Conservation (phyloP, 495 filamentous ascomycete genomes). For the Penicillium diatomitis region DNA sequence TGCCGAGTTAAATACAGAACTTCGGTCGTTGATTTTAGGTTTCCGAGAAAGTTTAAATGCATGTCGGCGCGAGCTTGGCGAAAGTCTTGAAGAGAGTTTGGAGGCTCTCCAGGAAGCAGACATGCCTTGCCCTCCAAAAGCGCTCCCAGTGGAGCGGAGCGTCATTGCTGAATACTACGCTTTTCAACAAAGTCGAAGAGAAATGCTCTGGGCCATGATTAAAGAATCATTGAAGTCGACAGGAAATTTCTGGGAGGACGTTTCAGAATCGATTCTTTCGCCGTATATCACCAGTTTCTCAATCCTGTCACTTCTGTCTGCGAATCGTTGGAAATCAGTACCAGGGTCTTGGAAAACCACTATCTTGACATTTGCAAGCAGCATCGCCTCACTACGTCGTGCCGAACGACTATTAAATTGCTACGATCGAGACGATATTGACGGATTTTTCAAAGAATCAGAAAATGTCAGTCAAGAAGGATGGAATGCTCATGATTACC, state of each 20-base stretch:
- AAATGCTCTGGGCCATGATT: neutral
- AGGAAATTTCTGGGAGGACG: neutral
- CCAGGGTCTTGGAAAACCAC: constrained; percentile 2
- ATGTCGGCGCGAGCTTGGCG: constrained; percentile 1
- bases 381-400: constrained; percentile 2
- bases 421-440: constrained; percentile 3
- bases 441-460: constrained; percentile 6
- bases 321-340: constrained; percentile 1
- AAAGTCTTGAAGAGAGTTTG: constrained; percentile 4
- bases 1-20: neutral
- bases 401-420: constrained; percentile 1
- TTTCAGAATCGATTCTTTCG: neutral
- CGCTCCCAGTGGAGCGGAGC: neutral
- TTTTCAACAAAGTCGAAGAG: neutral
- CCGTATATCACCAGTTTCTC: constrained; percentile 1
- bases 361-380: constrained; percentile 1
- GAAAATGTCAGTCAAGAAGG: neutral
- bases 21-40: neutral
- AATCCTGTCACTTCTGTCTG: constrained; percentile 1
- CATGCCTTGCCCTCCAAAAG: neutral
- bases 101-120: neutral
- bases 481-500: constrained; percentile 1
- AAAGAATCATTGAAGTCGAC: neutral
- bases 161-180: neutral
- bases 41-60: neutral